Percentiles rank a stretch among this genome's conserved stretches.
phyloP scores from a whole-genome alignment of 257 asterid species.

The Solanum pinnatisectum region DNA sequence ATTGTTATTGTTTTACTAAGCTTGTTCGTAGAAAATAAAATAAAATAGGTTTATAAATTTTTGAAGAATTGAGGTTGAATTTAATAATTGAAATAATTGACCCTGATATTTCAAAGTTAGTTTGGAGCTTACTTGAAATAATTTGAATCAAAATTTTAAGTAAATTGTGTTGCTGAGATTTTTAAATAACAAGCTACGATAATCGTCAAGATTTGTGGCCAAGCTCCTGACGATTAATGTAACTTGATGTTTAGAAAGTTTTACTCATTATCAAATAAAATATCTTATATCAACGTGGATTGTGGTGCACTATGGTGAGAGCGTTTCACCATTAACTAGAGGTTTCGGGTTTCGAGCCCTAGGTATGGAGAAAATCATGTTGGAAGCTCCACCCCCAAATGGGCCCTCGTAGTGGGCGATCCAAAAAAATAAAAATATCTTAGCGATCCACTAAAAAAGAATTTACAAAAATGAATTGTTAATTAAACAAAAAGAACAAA shows the following conservation, averaged over 20 bases:
- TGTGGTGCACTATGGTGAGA: no score
- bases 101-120: neutral
- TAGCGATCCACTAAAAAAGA: neutral
- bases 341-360: no score
- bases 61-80: neutral
- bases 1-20: neutral
- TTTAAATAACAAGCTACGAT: neutral
- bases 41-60: neutral
- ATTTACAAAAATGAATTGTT: neutral
- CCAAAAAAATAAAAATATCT: neutral
- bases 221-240: fast-evolving
- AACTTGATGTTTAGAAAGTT: neutral
- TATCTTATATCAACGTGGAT: no score
- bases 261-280: neutral
- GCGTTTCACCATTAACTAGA: no score
- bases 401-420: no score
- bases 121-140: neutral
- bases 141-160: neutral
- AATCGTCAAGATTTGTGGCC: neutral
- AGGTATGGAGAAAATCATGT: no score
- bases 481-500: neutral
- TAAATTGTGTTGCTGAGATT: neutral
- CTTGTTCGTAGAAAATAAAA: neutral
- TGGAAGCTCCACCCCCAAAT: no score
- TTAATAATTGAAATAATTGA: neutral